A percentile compares a stretch with the other conserved stretches of the same genome.
These are phyloP conservation scores for Plantago coronopus DNA, from an alignment of 305 asterid genomes.

Conservation along the genomic window DNA sequence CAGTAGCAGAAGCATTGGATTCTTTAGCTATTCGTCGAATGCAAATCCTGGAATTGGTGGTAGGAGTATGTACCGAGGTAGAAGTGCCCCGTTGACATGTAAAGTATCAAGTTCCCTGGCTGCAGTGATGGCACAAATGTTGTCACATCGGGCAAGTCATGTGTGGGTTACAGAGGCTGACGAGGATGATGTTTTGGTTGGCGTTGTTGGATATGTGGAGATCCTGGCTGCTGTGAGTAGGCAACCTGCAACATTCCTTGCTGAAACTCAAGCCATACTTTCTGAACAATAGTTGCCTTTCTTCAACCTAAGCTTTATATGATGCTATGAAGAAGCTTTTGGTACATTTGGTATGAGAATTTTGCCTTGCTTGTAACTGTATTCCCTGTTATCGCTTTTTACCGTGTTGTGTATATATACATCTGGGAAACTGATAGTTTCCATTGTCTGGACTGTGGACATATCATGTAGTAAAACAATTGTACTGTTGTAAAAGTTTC, in stretches of 20 bases:
- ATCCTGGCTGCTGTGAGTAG: conserved; percentile 71
- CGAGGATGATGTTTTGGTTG: conserved; percentile 63
- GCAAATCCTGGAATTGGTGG: conserved; percentile 44
- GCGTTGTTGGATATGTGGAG: conserved; percentile 84
- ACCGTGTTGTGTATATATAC: background rate
- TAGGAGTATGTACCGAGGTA: conserved; percentile 84
- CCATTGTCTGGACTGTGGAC: background rate
- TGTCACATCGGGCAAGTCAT: conserved; percentile 87
- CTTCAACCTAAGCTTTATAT: background rate
- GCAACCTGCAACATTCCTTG: conserved; percentile 39
- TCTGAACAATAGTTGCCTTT: conserved; percentile 18
- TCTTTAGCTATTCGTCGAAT: conserved; percentile 43
- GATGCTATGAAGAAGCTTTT: background rate
- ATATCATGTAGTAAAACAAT: no score
- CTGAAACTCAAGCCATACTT: conserved; percentile 34
- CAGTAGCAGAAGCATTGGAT: conserved; percentile 81
- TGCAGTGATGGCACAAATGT: conserved; percentile 95
- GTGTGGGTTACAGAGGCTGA: conserved; percentile 96
- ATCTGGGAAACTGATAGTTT: background rate
- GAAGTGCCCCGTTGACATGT: conserved; percentile 87
- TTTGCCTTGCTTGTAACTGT: conserved; percentile 6
- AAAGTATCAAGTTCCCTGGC: conserved; percentile 74
- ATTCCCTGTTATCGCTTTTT: background rate
- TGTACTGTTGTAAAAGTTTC: no score
- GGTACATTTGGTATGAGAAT: conserved; percentile 4